Evolutionary conservation across 768 basidiomycete genomes (phyloP), one percentile per base, ranked within the genome.

Genomic region (Rhodocollybia butyracea): DNA sequence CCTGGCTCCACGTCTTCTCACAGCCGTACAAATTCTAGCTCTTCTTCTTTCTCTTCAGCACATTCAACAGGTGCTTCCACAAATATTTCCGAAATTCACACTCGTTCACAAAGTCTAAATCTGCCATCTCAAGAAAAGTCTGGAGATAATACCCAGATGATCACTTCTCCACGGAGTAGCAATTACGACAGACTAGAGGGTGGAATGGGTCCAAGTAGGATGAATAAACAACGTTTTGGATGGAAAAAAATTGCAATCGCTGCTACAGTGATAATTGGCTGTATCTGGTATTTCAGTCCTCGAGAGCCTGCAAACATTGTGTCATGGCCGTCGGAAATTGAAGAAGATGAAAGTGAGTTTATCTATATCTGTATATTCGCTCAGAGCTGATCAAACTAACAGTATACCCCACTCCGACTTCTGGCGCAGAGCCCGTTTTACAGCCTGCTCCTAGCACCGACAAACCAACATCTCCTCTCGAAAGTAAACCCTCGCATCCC

Each of bases 211-310:
- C 79, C 82, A 1, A 67, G 69, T 39, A 68, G 78, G 21, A 57
- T 59, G 22, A 59, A 39, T 24, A 62, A 58, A 38, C 67, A 64
- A 46, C 64, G 69, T 0, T 75, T 77, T 57, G 73, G 38, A 19
- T 90, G 88, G 88, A 89, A 83, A 68, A 87, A 82, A 71, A 78
- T 89, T 54, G 81, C 78, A 3, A 66, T 89, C 6, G 86, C 75
- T 3, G 85, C 82, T 50, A 76, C 67, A 2, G 66, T 82, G 1
- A 66, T 89, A 42, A 71, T 89, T 56, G 76, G 71, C 8, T 64
- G 88, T 41, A 80, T 91, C 26, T 91, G 83, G 77, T 70, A 89
- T 54, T 81, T 89, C 66, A 81, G 82, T 7, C 87, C 88, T 6
- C 59, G 79, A 51, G 67, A 59, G 29, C 50, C 32, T 52, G 56